These are phyloP conservation scores for Trichocladium antarcticum DNA, from an alignment of 495 filamentous ascomycete genomes.

Conservation along the genomic window DNA sequence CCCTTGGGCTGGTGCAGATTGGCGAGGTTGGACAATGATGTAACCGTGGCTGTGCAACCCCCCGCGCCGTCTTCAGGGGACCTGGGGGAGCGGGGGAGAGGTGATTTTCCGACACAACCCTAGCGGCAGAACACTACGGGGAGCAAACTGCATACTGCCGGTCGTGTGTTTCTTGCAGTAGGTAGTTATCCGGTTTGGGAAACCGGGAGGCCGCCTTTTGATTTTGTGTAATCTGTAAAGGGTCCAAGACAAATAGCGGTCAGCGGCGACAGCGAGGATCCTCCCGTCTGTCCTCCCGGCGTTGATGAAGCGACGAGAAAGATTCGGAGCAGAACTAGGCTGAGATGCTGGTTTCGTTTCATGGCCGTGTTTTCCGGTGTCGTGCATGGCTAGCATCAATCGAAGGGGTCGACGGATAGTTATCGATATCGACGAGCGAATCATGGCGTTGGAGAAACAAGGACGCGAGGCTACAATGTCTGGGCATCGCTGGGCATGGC, in stretches of 20 bases:
- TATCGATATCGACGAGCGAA: not conserved
- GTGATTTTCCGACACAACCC: no score
- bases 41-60: not conserved
- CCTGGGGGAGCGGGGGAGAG: no score
- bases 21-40: constrained; percentile 8
- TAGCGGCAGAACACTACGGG: no score
- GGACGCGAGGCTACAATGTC: not conserved
- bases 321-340: not conserved
- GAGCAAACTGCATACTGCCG: no score
- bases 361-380: constrained; percentile 3
- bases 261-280: no score
- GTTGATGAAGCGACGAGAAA: constrained; percentile 3
- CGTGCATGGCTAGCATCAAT: not conserved
- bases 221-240: no score
- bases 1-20: constrained; percentile 9
- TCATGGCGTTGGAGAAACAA: not conserved
- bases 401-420: not conserved
- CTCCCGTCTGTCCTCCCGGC: constrained; percentile 2
- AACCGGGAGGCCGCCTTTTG: no score
- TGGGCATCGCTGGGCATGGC: not conserved
- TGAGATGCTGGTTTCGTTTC: not conserved
- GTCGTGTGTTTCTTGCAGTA: constrained; percentile 1
- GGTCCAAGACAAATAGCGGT: no score
- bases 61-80: not conserved
- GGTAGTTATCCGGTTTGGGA: not conserved